A percentile compares a stretch with the other conserved stretches of the same genome.
Conservation (phyloP, 2,329 filamentous ascomycete genomes). For the Ceratocystis cubensis region DNA sequence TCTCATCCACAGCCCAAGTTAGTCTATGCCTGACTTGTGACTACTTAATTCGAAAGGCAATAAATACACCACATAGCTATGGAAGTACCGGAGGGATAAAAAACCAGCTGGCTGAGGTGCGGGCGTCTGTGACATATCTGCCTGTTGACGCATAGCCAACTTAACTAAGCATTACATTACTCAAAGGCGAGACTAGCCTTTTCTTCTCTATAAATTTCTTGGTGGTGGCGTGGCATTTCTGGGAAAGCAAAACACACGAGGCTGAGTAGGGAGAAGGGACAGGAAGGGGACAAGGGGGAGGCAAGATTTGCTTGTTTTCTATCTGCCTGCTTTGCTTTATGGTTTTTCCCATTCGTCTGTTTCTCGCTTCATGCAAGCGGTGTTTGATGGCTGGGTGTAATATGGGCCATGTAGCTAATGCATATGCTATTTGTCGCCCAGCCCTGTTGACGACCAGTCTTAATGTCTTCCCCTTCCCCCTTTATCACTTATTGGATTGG, state of each 20-base stretch:
- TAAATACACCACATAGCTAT: background rate
- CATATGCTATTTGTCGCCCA: background rate
- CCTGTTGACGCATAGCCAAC: too few species aligned
- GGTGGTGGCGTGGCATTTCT: too few species aligned
- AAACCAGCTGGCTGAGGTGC: background rate
- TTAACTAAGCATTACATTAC: too few species aligned
- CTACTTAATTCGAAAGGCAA: too few species aligned
- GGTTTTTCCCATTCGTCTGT: background rate
- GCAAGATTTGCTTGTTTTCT: too few species aligned
- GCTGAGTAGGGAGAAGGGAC: too few species aligned
- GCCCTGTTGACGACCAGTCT: background rate
- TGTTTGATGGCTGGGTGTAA: slow-evolving; percentile 7
- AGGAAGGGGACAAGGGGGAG: too few species aligned
- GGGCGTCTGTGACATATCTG: background rate
- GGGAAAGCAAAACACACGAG: too few species aligned
- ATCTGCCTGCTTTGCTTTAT: background rate
- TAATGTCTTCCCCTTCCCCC: background rate
- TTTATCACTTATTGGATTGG: background rate
- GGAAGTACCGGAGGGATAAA: slow-evolving; percentile 1
- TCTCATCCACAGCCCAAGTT: background rate
- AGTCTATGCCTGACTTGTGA: too few species aligned
- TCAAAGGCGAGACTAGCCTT: too few species aligned
- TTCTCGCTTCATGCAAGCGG: slow-evolving; percentile 8
- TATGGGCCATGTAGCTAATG: background rate
- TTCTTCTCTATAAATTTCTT: too few species aligned